These are phyloP conservation scores for Chaetomidium leptoderma DNA, from an alignment of 495 filamentous ascomycete species.

Conservation along the genomic window DNA sequence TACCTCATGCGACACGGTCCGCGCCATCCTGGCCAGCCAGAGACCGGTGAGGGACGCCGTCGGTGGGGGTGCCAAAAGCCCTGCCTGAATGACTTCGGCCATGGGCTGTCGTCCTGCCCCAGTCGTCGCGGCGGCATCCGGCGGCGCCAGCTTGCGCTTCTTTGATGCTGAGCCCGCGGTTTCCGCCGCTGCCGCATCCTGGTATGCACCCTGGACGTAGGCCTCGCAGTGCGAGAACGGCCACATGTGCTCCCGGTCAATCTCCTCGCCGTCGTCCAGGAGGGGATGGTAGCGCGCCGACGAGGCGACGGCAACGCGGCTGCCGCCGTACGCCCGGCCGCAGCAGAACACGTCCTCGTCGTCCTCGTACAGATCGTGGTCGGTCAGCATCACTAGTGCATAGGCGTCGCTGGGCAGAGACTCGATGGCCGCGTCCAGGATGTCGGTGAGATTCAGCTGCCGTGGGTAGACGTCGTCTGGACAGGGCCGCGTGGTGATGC, in stretches of 20 bases:
- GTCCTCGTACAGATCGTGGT: constrained; percentile 64
- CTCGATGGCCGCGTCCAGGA: constrained; percentile 56
- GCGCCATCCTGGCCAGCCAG: constrained; percentile 55
- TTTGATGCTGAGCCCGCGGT: background rate
- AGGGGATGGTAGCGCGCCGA: constrained; percentile 56
- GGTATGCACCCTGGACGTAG: constrained; percentile 45
- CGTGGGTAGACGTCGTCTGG: constrained; percentile 45
- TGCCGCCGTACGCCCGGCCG: constrained; percentile 62
- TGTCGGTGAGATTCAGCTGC: constrained; percentile 61
- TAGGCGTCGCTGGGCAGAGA: constrained; percentile 59
- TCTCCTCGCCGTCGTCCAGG: constrained; percentile 41
- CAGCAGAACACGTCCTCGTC: constrained; percentile 65
- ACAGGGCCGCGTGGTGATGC: constrained; percentile 52
- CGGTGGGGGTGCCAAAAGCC: constrained; percentile 12
- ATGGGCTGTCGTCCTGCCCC: constrained; percentile 7
- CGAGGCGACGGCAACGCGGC: constrained; percentile 56
- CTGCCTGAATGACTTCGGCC: constrained; percentile 14
- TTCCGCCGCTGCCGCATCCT: background rate
- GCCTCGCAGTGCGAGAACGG: constrained; percentile 56
- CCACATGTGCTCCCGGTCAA: constrained; percentile 58
- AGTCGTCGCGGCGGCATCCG: background rate
- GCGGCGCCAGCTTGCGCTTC: background rate
- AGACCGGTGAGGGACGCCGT: constrained; percentile 29
- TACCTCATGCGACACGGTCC: constrained; percentile 60
- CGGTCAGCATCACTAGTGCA: constrained; percentile 51